Evolutionary conservation across 2,329 filamentous ascomycete genomes (phyloP), one percentile per base, ranked within the genome.

Genomic region (Clathrospora elynae): DNA sequence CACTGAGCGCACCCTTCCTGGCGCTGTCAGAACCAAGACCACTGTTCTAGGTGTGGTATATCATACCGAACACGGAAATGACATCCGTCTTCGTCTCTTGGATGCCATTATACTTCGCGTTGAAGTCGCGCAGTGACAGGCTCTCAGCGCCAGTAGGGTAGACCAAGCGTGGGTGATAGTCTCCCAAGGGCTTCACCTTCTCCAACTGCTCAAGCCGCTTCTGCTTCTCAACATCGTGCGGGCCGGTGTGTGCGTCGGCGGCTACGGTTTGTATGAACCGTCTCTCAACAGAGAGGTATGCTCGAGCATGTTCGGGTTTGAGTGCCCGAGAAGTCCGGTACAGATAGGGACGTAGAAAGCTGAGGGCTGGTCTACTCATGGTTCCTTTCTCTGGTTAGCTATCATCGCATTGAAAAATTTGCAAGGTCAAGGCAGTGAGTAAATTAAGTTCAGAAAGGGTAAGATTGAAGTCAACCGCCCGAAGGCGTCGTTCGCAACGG

Each of bases 1-100:
- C 64, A 87, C 80, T 32, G 84, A 84, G 61, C 79, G 78, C 51
- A 96, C 78, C 66, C 90, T 89, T 70, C 90, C 89, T 85, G 75
- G 66, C 65, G 42, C 51, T 39, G 53, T 72, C 54, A 71, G 58
- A 48, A 41, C 18, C 25, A 12, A 31, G 32, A 16, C 14, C 10
- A 24, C 14, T 24, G n/a, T 16, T 34, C 19, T 12, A 30, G 14
- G 7, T 11, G 28, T 14, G 13, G 17, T 23, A 8, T 11, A 29
- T 31, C 61, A 39, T 70, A 71, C 68, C 68, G 35, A 70, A 57
- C 5, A 71, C 61, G 20, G 61, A 63, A 23, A 71, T 66, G 5
- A 60, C 34, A 30, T 70, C 64, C 20, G 53, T 22, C 18, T 51
- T 41, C 7, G 53, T 59, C 22, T 64, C 59, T 29, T 61, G 38